These are phyloP conservation scores for Euphorbia schlechtendalii DNA, from an alignment of 441 rosid species.

Conservation along the genomic window DNA sequence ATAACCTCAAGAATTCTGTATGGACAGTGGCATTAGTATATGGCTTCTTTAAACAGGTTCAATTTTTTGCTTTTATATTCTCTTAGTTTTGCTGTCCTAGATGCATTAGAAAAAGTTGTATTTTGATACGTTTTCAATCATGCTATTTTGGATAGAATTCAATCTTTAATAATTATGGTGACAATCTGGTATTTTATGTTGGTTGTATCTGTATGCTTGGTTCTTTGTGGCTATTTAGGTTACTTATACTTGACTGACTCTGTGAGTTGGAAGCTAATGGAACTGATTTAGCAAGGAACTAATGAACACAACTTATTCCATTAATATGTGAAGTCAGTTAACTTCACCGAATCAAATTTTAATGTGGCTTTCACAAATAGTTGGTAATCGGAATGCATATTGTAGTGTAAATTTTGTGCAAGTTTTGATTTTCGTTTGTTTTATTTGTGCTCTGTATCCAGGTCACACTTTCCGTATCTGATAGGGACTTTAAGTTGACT, in stretches of 20 bases:
- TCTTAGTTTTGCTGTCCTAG: neutral
- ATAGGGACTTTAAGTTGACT: constrained; percentile 66
- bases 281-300: constrained; percentile 7
- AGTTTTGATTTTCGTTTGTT: constrained; percentile 9
- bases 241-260: neutral
- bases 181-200: neutral
- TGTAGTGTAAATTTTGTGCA: neutral
- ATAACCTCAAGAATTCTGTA: constrained; percentile 63
- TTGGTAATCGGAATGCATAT: neutral
- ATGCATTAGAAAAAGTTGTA: neutral
- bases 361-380: neutral
- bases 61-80: constrained; percentile 17
- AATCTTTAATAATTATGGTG: neutral
- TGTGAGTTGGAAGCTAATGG: too few relatives aligned
- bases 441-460: constrained; percentile 28
- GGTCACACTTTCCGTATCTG: constrained; percentile 65
- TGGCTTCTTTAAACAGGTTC: constrained; percentile 97
- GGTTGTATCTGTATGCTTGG: neutral
- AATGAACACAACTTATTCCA: constrained; percentile 2
- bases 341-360: neutral
- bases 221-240: neutral
- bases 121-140: neutral
- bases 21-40: constrained; percentile 98
- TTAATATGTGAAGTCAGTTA: neutral
- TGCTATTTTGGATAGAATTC: too few relatives aligned